Conservation (phyloP, 768 basidiomycete genomes). For the Tricholoma furcatifolium region DNA sequence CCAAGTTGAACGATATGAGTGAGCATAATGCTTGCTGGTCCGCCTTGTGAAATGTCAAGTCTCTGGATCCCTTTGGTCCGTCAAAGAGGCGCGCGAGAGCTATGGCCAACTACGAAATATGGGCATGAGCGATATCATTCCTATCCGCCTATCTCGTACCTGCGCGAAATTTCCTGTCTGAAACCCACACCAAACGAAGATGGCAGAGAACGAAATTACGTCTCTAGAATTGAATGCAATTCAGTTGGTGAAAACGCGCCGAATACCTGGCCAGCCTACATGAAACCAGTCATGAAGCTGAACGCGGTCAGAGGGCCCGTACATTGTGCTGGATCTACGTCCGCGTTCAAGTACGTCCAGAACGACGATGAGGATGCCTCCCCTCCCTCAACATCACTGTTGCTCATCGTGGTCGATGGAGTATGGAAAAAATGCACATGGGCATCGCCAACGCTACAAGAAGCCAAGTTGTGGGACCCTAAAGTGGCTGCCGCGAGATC, state of each 20-base stretch:
- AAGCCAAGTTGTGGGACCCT: too few species aligned
- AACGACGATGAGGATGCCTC: conserved; percentile 21
- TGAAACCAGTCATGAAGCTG: conserved; percentile 80
- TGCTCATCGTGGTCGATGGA: conserved; percentile 5
- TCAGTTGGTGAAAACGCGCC: not conserved
- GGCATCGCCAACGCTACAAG: too few species aligned
- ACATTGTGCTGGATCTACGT: conserved; percentile 51
- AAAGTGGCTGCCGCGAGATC: too few species aligned
- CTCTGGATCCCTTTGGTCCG: conserved; percentile 41
- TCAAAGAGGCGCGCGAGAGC: conserved; percentile 82
- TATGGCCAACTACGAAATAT: conserved; percentile 56
- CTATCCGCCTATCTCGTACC: conserved; percentile 31
- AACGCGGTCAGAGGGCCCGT: conserved; percentile 59
- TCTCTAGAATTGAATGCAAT: conserved; percentile 43
- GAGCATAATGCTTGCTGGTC: conserved; percentile 85
- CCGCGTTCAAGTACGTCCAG: conserved; percentile 37
- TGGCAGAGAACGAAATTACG: conserved; percentile 70
- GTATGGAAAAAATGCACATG: too few species aligned
- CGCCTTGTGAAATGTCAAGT: conserved; percentile 68
- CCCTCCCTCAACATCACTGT: conserved; percentile 10
- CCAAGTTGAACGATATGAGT: conserved; percentile 72
- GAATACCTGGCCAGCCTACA: conserved; percentile 41
- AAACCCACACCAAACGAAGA: conserved; percentile 85
- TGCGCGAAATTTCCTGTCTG: conserved; percentile 79
- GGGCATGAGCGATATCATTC: not conserved